Base-by-base conservation (phyloP, 2,329 filamentous ascomycete species). In the Leptographium radiaticola region DNA sequence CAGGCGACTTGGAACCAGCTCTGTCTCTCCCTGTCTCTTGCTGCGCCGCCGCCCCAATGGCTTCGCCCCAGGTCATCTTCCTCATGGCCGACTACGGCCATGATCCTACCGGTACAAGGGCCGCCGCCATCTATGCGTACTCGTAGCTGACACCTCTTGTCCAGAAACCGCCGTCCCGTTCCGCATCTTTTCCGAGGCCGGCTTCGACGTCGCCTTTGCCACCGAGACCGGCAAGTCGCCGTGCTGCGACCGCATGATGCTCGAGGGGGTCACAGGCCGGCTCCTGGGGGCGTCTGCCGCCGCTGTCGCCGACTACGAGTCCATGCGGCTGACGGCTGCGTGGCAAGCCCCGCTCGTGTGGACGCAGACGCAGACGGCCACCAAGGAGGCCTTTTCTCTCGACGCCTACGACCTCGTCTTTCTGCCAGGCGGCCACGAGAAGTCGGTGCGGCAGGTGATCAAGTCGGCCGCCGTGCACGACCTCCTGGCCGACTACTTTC, bases 231-330 rank as follows among this genome's bases (percentile, higher is more conserved):
- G 76, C 47, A 68, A 69, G 18, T 55, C 64, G 6, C 72, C 76
- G 1, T 64, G 60, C 58, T 78, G 76, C 64, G 76, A 79, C 61
- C 64, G 66, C 53, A 70, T 68, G 56, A 72, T 79, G 71, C 63
- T 76, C 51, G 86, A 96, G 62, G 81, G 86, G 2, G 88, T 97
- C 73, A 97, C 91, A 0, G 76, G 79, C 61, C 77, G 81, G 56
- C 74, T 97, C 43, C 67, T 81, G 46, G 75, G 75, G 50, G 75
- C 75, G 15, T 70, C 63, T 10, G 65, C 66, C 55, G 58, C 65
- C n/a, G 69, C 68, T 7, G 58, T 74, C 18, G 60, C 63, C 20
- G 63, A 67, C 45, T 76, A 78, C 61, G 64, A 65, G n/a, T 55
- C 60, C 49, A 76, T 78, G 74, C 56, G 63, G 2, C 58, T 59